phyloP scores from a whole-genome alignment of 805 yeast species.

The Metschnikowia kofuensis region DNA sequence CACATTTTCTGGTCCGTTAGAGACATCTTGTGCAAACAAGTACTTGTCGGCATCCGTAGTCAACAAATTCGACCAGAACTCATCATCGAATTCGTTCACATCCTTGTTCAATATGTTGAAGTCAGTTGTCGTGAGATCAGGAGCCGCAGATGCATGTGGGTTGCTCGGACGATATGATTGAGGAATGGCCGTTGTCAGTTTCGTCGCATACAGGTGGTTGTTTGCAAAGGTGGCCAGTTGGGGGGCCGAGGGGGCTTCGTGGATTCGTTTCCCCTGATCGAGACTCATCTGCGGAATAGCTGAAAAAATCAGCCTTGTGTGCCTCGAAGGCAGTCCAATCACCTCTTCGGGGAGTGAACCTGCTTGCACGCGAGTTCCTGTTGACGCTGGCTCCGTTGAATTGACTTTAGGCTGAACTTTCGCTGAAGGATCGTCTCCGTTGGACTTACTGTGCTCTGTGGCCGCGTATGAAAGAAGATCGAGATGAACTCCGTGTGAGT shows the following conservation, averaged over 20 bases:
- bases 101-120: constrained; percentile 2
- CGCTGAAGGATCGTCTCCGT: constrained; percentile 1
- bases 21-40: constrained; percentile 28
- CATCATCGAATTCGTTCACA: constrained; percentile 53
- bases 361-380: not conserved
- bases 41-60: constrained; percentile 33
- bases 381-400: too few species aligned
- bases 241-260: not conserved
- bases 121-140: not conserved
- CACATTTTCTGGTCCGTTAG: constrained; percentile 12
- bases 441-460: constrained; percentile 12
- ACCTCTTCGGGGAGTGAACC: too few species aligned
- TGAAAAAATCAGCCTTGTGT: not conserved
- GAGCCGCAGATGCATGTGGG: not conserved
- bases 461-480: constrained; percentile 20
- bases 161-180: not conserved
- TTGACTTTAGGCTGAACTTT: not conserved
- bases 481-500: constrained; percentile 12
- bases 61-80: constrained; percentile 64
- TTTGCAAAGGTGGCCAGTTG: not conserved
- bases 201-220: not conserved
- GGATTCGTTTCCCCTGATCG: not conserved
- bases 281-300: not conserved
- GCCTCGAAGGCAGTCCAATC: not conserved
- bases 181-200: not conserved